A percentile compares a stretch with the other conserved stretches of the same genome.
Evolutionary conservation across 768 basidiomycete genomes (phyloP).

Genomic region (Pisolithus orientalis): DNA sequence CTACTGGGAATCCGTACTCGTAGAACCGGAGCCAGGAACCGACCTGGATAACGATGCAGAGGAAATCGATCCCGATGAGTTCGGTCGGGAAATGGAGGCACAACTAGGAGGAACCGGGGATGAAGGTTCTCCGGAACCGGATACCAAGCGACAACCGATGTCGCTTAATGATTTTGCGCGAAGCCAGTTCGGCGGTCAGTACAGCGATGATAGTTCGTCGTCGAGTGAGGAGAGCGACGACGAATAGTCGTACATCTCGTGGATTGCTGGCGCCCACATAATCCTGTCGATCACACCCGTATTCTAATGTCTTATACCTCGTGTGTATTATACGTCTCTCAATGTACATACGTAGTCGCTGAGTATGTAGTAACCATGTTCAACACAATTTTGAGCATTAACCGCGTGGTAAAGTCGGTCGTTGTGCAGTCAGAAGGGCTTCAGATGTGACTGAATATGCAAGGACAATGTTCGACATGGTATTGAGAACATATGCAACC

Average conservation of each 20-base stretch:
- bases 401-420: too few relatives aligned
- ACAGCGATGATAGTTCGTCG: conserved; percentile 44
- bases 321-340: background rate
- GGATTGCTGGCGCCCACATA: too few relatives aligned
- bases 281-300: too few relatives aligned
- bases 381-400: too few relatives aligned
- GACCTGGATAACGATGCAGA: conserved; percentile 21
- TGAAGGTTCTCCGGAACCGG: conserved; percentile 39
- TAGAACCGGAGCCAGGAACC: conserved; percentile 15
- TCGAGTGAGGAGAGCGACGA: conserved; percentile 53
- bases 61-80: conserved; percentile 32
- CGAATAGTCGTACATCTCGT: conserved; percentile 14
- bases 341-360: background rate
- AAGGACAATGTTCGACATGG: background rate
- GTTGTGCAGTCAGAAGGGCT: too few relatives aligned
- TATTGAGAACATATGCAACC: conserved; percentile 1
- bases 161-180: conserved; percentile 46
- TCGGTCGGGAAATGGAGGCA: conserved; percentile 30
- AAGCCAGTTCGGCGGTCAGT: conserved; percentile 33
- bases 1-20: conserved; percentile 47
- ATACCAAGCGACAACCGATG: conserved; percentile 32
- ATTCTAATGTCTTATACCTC: background rate
- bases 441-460: background rate
- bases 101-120: conserved; percentile 38
- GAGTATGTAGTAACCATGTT: too few relatives aligned